Percentiles rank a stretch among this genome's conserved stretches.
Conservation (phyloP, 176 grass and related monocot species). For the Phragmites australis region DNA sequence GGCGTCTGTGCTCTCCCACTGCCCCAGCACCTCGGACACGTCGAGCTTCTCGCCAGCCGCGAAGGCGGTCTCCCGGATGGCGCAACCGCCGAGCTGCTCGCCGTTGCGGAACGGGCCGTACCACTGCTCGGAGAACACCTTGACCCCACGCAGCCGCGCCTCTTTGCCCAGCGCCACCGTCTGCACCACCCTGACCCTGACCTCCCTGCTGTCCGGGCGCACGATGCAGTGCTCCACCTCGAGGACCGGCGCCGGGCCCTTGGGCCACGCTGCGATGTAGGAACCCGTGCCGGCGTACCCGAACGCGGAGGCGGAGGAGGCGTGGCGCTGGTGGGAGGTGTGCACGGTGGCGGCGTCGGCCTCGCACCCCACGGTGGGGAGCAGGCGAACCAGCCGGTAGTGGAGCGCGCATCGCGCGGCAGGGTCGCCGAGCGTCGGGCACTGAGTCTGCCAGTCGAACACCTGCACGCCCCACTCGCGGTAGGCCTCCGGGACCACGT, state of each 20-base stretch:
- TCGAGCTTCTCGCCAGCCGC: constrained; percentile 60
- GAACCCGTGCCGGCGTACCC: constrained; percentile 46
- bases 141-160: constrained; percentile 53
- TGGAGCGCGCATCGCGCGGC: constrained; percentile 42
- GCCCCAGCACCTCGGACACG: constrained; percentile 45
- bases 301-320: constrained; percentile 55
- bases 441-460: constrained; percentile 96
- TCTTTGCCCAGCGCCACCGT: constrained; percentile 50
- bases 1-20: constrained; percentile 46
- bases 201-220: constrained; percentile 47
- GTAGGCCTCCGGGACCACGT: constrained; percentile 77
- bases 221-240: constrained; percentile 90
- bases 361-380: constrained; percentile 92
- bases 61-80: constrained; percentile 65
- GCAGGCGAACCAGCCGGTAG: constrained; percentile 74
- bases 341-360: constrained; percentile 90
- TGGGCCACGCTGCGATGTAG: constrained; percentile 63
- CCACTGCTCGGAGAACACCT: constrained; percentile 88
- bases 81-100: constrained; percentile 79
- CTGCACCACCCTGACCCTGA: constrained; percentile 66
- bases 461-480: constrained; percentile 88
- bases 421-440: constrained; percentile 78
- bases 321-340: constrained; percentile 66
- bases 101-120: constrained; percentile 85
- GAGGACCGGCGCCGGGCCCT: constrained; percentile 44